Base-by-base conservation (phyloP, 352 stramenopile species). In the Aphanomyces euteiches region DNA sequence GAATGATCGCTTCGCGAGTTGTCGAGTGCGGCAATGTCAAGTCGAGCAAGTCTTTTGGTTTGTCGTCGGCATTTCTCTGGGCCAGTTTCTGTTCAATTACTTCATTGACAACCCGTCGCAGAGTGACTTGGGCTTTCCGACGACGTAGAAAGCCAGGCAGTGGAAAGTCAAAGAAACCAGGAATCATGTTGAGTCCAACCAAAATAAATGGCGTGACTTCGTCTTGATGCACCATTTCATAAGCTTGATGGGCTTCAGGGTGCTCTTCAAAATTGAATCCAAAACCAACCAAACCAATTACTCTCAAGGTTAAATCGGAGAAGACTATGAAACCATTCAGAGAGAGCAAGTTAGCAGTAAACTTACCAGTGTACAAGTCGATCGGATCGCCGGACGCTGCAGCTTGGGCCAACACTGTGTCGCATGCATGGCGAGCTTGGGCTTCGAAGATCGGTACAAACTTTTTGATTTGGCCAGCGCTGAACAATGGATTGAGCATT, bases 361-460 rank as follows among this genome's bases (percentile, higher is more conserved):
- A 28, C 28, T 28, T 28, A 28, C 28, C 28, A 28, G 28, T 28
- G 28, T 28, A 28, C 28, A 28, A 28, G 28, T 28, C 28, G 28
- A 28, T 28, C 28, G 28, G 28, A 28, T 28, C 28, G 28, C 28
- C 28, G 28, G 28, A 28, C 28, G 28, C 28, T 28, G 2, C 28
- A 28, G 28, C 28, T 28, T 28, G 28, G 28, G 28, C 28, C 0
- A 28, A 28, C 28, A 28, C 28, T 28, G 28, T 28, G 28, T 28
- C 28, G 28, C 28, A 28, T 28, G 28, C 28, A n/a, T 50, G 10
- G 10, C 17, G 43, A n/a, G 43, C 17, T 50, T 50, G 43, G 43
- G 43, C 17, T 12, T 34, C 50, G 38, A 59, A 59, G 15, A 59
- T 59, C 17, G 50, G 50, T 34, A 59, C 12, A 59, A 59, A 59